phyloP scores from a whole-genome alignment of 148 eudicot genomes.

The Arctostaphylos glauca region DNA sequence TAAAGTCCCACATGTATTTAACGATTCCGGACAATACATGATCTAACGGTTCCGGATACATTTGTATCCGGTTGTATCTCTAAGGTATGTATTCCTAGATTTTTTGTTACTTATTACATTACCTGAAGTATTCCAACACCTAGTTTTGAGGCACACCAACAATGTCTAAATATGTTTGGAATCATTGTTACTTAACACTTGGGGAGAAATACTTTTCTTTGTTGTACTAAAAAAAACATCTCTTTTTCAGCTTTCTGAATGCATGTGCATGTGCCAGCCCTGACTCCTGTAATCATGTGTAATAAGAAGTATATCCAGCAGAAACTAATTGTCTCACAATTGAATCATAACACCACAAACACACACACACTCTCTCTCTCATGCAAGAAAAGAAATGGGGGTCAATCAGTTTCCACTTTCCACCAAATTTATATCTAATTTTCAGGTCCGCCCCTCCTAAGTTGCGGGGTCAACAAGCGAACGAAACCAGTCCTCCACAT shows the following conservation, averaged over 20 bases:
- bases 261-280: background rate
- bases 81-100: too few relatives aligned
- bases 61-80: too few relatives aligned
- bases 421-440: background rate
- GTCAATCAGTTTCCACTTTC: conserved; percentile 1
- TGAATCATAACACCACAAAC: background rate
- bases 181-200: background rate
- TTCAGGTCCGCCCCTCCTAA: background rate
- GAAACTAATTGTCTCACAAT: background rate
- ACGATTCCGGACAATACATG: too few relatives aligned
- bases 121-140: too few relatives aligned
- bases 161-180: too few relatives aligned
- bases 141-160: too few relatives aligned
- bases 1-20: too few relatives aligned
- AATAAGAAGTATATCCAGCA: background rate
- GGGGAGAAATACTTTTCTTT: background rate
- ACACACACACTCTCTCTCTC: background rate
- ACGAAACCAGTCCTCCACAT: conserved; percentile 17
- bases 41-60: too few relatives aligned
- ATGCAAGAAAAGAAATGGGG: background rate
- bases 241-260: background rate
- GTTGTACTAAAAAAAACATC: background rate
- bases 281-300: background rate
- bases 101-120: too few relatives aligned
- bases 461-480: conserved; percentile 36